These are phyloP conservation scores for Amesomyces nigricolor DNA, from an alignment of 2,329 filamentous ascomycete genomes.

Conservation along the genomic window DNA sequence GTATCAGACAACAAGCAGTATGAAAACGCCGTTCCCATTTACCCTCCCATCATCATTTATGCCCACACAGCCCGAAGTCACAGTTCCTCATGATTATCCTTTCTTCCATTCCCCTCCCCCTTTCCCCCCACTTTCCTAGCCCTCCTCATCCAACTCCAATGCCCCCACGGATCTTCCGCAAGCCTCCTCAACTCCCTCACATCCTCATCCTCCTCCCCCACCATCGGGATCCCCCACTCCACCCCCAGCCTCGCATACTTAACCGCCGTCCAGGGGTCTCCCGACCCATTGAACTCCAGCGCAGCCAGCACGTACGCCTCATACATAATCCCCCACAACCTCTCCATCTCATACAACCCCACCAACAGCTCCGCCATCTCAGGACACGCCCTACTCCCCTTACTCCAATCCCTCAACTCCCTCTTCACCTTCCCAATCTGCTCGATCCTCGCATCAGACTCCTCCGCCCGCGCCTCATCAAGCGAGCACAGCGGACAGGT, in stretches of 20 bases:
- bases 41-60: no score
- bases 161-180: conserved; percentile 33
- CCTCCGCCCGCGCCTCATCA: conserved; percentile 24
- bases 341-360: conserved; percentile 38
- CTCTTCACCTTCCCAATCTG: conserved; percentile 31
- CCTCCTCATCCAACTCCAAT: conserved; percentile 38
- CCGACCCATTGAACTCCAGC: conserved; percentile 36
- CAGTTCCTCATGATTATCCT: background rate
- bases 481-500: conserved; percentile 36
- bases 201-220: conserved; percentile 30
- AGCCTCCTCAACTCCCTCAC: conserved; percentile 33
- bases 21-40: no score
- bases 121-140: conserved; percentile 20
- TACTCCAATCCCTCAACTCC: conserved; percentile 32
- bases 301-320: conserved; percentile 37
- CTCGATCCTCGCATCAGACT: conserved; percentile 35
- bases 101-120: background rate
- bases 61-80: no score
- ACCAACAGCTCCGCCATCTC: conserved; percentile 37
- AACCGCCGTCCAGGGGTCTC: conserved; percentile 36
- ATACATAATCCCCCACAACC: conserved; percentile 31
- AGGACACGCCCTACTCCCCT: conserved; percentile 30
- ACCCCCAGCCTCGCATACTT: conserved; percentile 36
- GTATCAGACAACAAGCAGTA: no score
- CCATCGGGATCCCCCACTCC: conserved; percentile 32